phyloP scores from a whole-genome alignment of 2,329 filamentous ascomycete species.

The Dryadomyces quercus-mongolicae region DNA sequence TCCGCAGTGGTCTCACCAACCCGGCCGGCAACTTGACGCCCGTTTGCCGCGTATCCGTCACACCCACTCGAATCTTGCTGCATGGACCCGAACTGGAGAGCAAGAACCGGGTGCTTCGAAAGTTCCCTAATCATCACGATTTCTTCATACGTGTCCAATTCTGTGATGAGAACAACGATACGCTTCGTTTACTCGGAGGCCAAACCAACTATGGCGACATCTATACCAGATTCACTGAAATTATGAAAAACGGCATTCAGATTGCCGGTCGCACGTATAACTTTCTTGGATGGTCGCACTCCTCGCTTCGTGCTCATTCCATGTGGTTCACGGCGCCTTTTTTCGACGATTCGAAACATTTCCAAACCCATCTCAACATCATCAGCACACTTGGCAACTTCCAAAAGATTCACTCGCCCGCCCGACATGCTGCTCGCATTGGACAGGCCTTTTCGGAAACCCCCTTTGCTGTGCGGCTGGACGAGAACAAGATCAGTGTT shows the following conservation, averaged over 20 bases:
- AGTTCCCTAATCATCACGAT: constrained; percentile 45
- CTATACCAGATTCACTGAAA: constrained; percentile 44
- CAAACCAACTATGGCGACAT: constrained; percentile 39
- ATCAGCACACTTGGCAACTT: constrained; percentile 40
- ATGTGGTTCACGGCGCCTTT: constrained; percentile 51
- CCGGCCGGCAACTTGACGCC: constrained; percentile 29
- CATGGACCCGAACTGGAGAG: constrained; percentile 53
- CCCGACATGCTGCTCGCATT: constrained; percentile 46
- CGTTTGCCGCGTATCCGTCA: constrained; percentile 45
- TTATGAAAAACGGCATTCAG: constrained; percentile 46
- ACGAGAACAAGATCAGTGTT: constrained; percentile 22
- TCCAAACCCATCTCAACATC: constrained; percentile 28
- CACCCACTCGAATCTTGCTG: constrained; percentile 44
- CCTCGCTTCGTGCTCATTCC: constrained; percentile 58
- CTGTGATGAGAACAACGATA: constrained; percentile 58
- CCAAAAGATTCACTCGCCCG: constrained; percentile 34
- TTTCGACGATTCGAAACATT: constrained; percentile 17
- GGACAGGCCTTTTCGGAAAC: constrained; percentile 67
- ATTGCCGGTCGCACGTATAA: constrained; percentile 51
- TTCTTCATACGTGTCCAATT: constrained; percentile 62
- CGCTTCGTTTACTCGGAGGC: constrained; percentile 40
- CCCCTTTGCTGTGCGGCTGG: constrained; percentile 44
- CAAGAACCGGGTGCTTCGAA: constrained; percentile 60
- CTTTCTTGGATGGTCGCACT: constrained; percentile 72
- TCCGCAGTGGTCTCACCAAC: constrained; percentile 12